Evolutionary conservation across 2,329 filamentous ascomycete genomes (phyloP).

Genomic region (Colletotrichum nymphaeae): DNA sequence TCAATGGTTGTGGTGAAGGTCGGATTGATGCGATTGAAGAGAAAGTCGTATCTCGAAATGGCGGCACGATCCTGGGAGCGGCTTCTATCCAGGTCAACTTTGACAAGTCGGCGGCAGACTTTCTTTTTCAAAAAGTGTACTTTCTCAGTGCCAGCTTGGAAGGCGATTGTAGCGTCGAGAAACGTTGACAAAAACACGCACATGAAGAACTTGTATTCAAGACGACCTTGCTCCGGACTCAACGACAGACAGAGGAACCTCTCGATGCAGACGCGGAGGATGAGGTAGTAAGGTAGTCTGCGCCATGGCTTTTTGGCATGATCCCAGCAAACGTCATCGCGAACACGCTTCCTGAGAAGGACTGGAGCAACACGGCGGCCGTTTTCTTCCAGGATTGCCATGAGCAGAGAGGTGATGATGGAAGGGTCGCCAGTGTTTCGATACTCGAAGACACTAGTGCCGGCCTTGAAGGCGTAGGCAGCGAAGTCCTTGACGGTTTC

Average conservation of each 20-base stretch:
- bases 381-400: slow-evolving; percentile 67
- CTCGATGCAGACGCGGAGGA: slow-evolving; percentile 68
- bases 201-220: slow-evolving; percentile 70
- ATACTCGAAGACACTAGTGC: slow-evolving; percentile 58
- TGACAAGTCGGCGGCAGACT: slow-evolving; percentile 67
- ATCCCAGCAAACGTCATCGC: slow-evolving; percentile 70
- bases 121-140: slow-evolving; percentile 60
- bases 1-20: slow-evolving; percentile 45
- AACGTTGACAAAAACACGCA: slow-evolving; percentile 58
- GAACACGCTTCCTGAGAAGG: slow-evolving; percentile 65
- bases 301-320: slow-evolving; percentile 68
- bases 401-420: slow-evolving; percentile 69
- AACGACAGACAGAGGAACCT: slow-evolving; percentile 58
- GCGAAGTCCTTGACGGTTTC: slow-evolving; percentile 66
- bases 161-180: slow-evolving; percentile 50
- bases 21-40: slow-evolving; percentile 44
- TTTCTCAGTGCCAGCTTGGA: slow-evolving; percentile 47
- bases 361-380: slow-evolving; percentile 53
- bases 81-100: slow-evolving; percentile 59
- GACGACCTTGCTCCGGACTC: slow-evolving; percentile 53
- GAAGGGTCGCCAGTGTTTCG: slow-evolving; percentile 69
- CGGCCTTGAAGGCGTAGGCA: slow-evolving; percentile 63
- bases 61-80: slow-evolving; percentile 23
- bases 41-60: slow-evolving; percentile 38
- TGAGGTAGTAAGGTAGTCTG: slow-evolving; percentile 70